phyloP scores from a whole-genome alignment of 495 filamentous ascomycete genomes.

The Letharia columbiana region DNA sequence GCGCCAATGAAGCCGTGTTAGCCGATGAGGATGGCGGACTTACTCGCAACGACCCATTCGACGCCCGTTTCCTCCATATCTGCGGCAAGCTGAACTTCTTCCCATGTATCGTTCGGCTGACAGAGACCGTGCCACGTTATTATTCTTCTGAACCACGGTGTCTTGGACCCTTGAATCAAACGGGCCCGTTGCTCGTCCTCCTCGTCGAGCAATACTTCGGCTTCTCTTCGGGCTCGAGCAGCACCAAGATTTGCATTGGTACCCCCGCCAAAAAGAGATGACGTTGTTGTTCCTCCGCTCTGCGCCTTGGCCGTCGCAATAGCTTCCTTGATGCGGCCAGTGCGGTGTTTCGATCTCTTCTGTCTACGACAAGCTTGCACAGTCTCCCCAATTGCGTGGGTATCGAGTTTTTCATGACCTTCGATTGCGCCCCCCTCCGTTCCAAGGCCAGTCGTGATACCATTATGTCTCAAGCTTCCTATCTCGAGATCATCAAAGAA shows the following conservation, averaged over 20 bases:
- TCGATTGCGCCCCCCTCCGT: slow-evolving; percentile 5
- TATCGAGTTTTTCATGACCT: slow-evolving; percentile 16
- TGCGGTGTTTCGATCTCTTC: slow-evolving; percentile 15
- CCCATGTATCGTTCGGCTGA: slow-evolving; percentile 12
- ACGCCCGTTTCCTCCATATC: slow-evolving; percentile 21
- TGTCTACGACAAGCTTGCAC: slow-evolving; percentile 17
- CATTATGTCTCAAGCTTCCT: slow-evolving; percentile 14
- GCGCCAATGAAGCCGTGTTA: not conserved
- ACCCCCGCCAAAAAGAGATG: slow-evolving; percentile 20
- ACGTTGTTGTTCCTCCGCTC: not conserved
- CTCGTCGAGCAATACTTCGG: slow-evolving; percentile 13
- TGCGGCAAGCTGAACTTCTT: slow-evolving; percentile 21
- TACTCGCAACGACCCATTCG: slow-evolving; percentile 20
- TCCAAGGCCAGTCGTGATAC: slow-evolving; percentile 16
- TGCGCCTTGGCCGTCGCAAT: slow-evolving; percentile 2
- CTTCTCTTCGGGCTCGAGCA: slow-evolving; percentile 14
- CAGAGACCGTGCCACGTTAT: slow-evolving; percentile 18
- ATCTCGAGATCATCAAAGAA: slow-evolving; percentile 22
- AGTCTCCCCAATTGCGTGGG: slow-evolving; percentile 15
- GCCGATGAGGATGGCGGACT: not conserved
- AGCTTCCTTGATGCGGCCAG: slow-evolving; percentile 15
- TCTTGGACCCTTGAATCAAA: slow-evolving; percentile 20
- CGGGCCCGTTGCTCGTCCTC: slow-evolving; percentile 20
- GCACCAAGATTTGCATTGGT: not conserved
- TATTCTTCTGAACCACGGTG: slow-evolving; percentile 18